Base-by-base conservation (phyloP, 2,329 filamentous ascomycete species). In the Aspergillus calidoustus region DNA sequence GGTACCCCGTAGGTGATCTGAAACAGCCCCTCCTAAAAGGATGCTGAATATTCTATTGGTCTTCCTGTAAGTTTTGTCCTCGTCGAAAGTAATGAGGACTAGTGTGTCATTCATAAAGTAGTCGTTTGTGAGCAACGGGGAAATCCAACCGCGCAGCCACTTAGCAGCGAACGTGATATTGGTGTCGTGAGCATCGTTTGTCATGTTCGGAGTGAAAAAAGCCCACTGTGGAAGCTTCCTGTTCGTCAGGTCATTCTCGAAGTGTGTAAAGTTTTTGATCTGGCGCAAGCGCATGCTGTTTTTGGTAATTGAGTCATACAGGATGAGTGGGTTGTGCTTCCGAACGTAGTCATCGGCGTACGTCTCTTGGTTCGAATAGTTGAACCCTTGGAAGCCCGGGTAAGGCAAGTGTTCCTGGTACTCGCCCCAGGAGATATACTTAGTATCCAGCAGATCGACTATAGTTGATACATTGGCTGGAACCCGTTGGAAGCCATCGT, bases 331-430 rank as follows among this genome's bases (percentile, higher is more conserved):
- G 64, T 93, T 92, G 80, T 95, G 91, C 79, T 95, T 94, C 72
- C 92, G 88, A 7, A 94, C 91, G 73, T 95, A 95, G 78, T 89
- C 87, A 70, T 93, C 91, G 53, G 84, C 83, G 31, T 85, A 84
- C 3, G 84, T 91, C 67, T 62, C 43, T 50, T 68, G 66, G 53
- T 86, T 92, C 59, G 86, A 81, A 74, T 82, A 91, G 1, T 79
- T 80, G 23, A 76, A 76, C 48, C 90, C 91, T 75, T 91, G 83
- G 75, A 87, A 94, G 11, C 91, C 91, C 4, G 86, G 83, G 76
- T 88, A 92, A 7, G 91, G 91, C 84, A 90, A 83, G 70, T 92
- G 87, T 73, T 95, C 91, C 73, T 93, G 86, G 77, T 94, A 95
- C 65, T 88, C 80, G 59, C 81, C 89, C 89, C 89, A 92, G 2